These are phyloP conservation scores for Rhizophora mangle DNA, from an alignment of 345 rosid species.

Conservation along the genomic window DNA sequence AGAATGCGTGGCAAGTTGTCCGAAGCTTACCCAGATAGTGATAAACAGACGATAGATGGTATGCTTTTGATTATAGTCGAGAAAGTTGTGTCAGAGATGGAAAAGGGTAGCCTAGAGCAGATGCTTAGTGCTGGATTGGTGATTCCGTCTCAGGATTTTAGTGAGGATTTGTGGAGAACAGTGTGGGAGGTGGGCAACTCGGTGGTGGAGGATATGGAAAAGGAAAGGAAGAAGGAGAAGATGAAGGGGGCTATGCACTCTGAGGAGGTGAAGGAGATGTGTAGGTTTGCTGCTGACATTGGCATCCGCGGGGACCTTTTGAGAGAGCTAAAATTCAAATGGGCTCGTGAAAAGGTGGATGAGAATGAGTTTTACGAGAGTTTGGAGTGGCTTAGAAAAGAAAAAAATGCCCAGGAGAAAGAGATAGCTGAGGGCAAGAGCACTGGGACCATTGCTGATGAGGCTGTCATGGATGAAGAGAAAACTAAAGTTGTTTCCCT, in stretches of 20 bases:
- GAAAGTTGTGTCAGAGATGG: slow-evolving; percentile 70
- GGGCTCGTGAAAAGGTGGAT: slow-evolving; percentile 90
- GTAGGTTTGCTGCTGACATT: slow-evolving; percentile 80
- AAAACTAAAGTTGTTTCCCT: slow-evolving; percentile 44
- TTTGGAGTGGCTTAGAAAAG: slow-evolving; percentile 46
- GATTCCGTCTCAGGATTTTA: slow-evolving; percentile 40
- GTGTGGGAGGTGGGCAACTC: slow-evolving; percentile 80
- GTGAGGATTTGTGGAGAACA: slow-evolving; percentile 73
- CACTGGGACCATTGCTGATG: slow-evolving; percentile 26
- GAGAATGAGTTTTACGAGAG: slow-evolving; percentile 65
- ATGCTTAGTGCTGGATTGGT: slow-evolving; percentile 31
- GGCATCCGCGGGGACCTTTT: slow-evolving; percentile 86
- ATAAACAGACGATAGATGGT: slow-evolving; percentile 55
- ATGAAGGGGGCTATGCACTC: slow-evolving; percentile 68
- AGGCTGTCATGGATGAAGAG: slow-evolving; percentile 30
- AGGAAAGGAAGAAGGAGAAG: slow-evolving; percentile 75
- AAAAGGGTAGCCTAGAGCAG: slow-evolving; percentile 49
- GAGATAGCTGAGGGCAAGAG: slow-evolving; percentile 28
- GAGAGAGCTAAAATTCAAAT: slow-evolving; percentile 85
- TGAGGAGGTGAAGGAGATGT: slow-evolving; percentile 78
- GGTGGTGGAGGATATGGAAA: slow-evolving; percentile 82
- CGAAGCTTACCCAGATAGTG: slow-evolving; percentile 52
- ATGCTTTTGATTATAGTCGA: slow-evolving; percentile 76
- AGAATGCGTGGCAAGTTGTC: slow-evolving; percentile 68
- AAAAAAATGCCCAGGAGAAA: slow-evolving; percentile 28